These are phyloP conservation scores for Aspergillus cristatus DNA, from an alignment of 495 filamentous ascomycete genomes.

Conservation along the genomic window DNA sequence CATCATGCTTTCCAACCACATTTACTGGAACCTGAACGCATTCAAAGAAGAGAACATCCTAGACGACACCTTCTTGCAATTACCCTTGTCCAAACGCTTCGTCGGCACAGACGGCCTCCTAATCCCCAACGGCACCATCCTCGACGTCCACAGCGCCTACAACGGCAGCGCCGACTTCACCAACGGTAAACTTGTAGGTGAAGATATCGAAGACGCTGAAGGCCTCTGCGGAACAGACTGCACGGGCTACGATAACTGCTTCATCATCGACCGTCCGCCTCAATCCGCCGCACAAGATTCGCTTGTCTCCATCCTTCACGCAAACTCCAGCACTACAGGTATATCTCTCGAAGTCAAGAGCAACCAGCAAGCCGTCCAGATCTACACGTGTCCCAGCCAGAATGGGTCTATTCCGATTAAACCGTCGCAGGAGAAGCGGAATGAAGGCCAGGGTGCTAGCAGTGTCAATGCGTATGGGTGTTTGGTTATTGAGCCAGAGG, in stretches of 20 bases:
- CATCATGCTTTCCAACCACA: constrained; percentile 74
- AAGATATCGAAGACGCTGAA: constrained; percentile 50
- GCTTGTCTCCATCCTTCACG: constrained; percentile 52
- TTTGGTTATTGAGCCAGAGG: constrained; percentile 53
- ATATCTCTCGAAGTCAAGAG: constrained; percentile 64
- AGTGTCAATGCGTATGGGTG: constrained; percentile 58
- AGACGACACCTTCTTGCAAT: constrained; percentile 61
- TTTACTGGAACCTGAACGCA: constrained; percentile 86
- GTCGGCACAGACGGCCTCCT: constrained; percentile 66
- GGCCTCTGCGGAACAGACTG: constrained; percentile 64
- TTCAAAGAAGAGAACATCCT: constrained; percentile 58
- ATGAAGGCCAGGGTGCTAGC: constrained; percentile 29
- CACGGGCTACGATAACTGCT: constrained; percentile 71
- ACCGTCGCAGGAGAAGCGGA: constrained; percentile 42
- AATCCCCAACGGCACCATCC: constrained; percentile 69
- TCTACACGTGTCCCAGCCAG: constrained; percentile 67
- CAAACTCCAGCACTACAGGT: constrained; percentile 50
- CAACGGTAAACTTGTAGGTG: constrained; percentile 64
- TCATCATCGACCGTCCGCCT: constrained; percentile 55
- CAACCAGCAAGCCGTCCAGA: constrained; percentile 69
- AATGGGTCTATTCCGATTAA: constrained; percentile 53
- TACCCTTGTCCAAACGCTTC: constrained; percentile 63
- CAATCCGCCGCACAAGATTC: constrained; percentile 53
- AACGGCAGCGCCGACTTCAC: constrained; percentile 67
- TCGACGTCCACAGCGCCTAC: constrained; percentile 48